A percentile compares a stretch with the other conserved stretches of the same genome.
Evolutionary conservation across 805 yeast species (phyloP).

Genomic region (Yamadazyma tumulicola): DNA sequence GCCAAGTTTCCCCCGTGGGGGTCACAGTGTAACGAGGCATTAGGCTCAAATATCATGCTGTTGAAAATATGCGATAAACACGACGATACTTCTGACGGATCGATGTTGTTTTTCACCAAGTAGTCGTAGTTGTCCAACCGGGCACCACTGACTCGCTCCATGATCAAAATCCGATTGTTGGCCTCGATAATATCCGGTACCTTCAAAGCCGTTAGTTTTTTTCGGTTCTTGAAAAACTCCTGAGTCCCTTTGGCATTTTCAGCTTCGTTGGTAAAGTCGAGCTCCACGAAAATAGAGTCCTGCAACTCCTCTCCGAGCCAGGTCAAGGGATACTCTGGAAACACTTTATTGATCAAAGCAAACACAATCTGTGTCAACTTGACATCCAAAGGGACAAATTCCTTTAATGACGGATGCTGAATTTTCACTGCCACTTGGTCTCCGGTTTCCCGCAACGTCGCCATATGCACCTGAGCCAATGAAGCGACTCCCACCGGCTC

Average conservation of each 20-base stretch:
- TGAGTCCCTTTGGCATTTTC: constrained; percentile 70
- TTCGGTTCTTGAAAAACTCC: constrained; percentile 57
- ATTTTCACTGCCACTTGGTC: constrained; percentile 88
- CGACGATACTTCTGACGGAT: constrained; percentile 72
- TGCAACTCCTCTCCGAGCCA: constrained; percentile 97
- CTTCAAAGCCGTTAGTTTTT: constrained; percentile 66
- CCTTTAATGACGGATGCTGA: constrained; percentile 85
- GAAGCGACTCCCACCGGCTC: constrained; percentile 93
- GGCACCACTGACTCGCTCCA: constrained; percentile 84
- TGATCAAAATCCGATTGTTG: constrained; percentile 66
- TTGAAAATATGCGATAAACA: constrained; percentile 90
- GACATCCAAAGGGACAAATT: constrained; percentile 89
- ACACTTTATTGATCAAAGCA: constrained; percentile 64
- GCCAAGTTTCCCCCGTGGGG: constrained; percentile 98
- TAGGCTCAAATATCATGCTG: constrained; percentile 92
- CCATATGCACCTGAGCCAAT: constrained; percentile 91
- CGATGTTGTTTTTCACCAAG: constrained; percentile 59
- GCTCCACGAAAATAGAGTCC: constrained; percentile 81
- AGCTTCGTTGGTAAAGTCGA: constrained; percentile 87
- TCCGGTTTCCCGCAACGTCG: constrained; percentile 53
- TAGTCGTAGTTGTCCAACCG: constrained; percentile 74
- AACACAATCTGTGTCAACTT: constrained; percentile 75
- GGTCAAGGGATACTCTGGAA: constrained; percentile 89
- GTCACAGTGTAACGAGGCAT: constrained; percentile 91
- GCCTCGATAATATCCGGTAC: constrained; percentile 74